Percentiles rank a stretch among this genome's conserved stretches.
phyloP scores from a whole-genome alignment of 2,329 filamentous ascomycete species.

The Arthroderma sp. region DNA sequence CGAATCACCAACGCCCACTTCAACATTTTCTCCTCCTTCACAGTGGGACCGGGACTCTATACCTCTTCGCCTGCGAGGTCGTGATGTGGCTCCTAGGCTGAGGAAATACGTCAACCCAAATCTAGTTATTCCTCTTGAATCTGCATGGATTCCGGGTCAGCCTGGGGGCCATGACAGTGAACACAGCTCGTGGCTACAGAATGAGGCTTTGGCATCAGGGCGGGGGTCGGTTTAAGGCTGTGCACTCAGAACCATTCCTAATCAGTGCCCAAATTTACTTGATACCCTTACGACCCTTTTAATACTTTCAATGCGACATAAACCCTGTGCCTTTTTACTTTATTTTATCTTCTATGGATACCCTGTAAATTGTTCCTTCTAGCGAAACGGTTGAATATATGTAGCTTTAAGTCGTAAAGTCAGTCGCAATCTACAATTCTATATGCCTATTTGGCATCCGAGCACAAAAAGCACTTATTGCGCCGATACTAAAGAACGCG shows the following conservation, averaged over 20 bases:
- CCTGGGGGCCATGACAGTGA: not conserved
- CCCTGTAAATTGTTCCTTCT: not conserved
- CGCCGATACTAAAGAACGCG: not conserved
- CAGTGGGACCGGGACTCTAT: constrained; percentile 35
- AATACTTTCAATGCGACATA: not conserved
- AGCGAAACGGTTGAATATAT: not conserved
- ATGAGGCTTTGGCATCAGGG: not conserved
- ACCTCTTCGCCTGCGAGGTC: constrained; percentile 30
- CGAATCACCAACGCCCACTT: constrained; percentile 26
- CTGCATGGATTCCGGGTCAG: constrained; percentile 33
- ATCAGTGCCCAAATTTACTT: not conserved
- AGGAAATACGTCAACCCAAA: constrained; percentile 39
- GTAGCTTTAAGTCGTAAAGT: too few relatives aligned
- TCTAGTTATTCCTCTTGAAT: constrained; percentile 33
- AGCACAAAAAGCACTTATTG: not conserved
- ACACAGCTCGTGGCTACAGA: not conserved
- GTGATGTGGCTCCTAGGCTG: constrained; percentile 29
- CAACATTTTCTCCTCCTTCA: constrained; percentile 31
- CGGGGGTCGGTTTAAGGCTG: not conserved
- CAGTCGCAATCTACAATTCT: not conserved
- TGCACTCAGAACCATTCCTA: not conserved
- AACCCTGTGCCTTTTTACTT: not conserved
- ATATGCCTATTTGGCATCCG: not conserved
- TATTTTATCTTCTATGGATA: not conserved
- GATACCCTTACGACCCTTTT: not conserved